Conservation (phyloP, 192 early-diverging fungal genomes). For the Entomortierella beljakovae region DNA sequence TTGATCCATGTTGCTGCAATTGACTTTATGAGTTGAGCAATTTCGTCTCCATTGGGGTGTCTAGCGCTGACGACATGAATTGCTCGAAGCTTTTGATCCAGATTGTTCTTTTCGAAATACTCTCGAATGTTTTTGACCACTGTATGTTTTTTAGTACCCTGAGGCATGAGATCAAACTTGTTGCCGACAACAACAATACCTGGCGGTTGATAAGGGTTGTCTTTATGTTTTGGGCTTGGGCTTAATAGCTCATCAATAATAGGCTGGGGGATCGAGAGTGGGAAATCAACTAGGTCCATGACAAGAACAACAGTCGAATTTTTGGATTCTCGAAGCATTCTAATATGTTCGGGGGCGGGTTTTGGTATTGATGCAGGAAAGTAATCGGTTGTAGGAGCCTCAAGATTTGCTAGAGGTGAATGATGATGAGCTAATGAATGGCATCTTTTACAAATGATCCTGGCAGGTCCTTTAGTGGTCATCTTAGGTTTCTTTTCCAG, state of each 20-base stretch:
- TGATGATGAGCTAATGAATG: slow-evolving; percentile 44
- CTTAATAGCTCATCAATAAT: slow-evolving; percentile 34
- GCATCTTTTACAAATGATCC: slow-evolving; percentile 41
- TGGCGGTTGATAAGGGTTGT: slow-evolving; percentile 7
- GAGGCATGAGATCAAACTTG: slow-evolving; percentile 52
- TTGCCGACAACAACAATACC: slow-evolving; percentile 47
- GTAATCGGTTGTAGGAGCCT: slow-evolving; percentile 3
- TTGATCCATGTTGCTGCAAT: slow-evolving; percentile 27
- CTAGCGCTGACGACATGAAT: slow-evolving; percentile 50
- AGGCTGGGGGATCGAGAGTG: slow-evolving; percentile 32
- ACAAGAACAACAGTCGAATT: slow-evolving; percentile 40
- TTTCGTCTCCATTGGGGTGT: slow-evolving; percentile 47
- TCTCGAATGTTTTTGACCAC: slow-evolving; percentile 12
- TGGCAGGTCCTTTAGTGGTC: neutral
- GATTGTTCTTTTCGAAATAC: slow-evolving; percentile 19
- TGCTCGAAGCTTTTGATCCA: slow-evolving; percentile 14
- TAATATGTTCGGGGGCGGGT: slow-evolving; percentile 41
- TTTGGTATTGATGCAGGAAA: slow-evolving; percentile 38
- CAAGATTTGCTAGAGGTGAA: slow-evolving; percentile 25
- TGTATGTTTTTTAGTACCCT: slow-evolving; percentile 22
- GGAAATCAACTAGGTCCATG: slow-evolving; percentile 46
- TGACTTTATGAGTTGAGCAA: slow-evolving; percentile 28
- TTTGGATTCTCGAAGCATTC: slow-evolving; percentile 38
- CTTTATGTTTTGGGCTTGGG: neutral
- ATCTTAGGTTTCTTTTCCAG: slow-evolving; percentile 22